A percentile compares a stretch with the other conserved stretches of the same genome.
These are phyloP conservation scores for Fragilaria radians DNA, from an alignment of 108 stramenopile species.

Conservation along the genomic window DNA sequence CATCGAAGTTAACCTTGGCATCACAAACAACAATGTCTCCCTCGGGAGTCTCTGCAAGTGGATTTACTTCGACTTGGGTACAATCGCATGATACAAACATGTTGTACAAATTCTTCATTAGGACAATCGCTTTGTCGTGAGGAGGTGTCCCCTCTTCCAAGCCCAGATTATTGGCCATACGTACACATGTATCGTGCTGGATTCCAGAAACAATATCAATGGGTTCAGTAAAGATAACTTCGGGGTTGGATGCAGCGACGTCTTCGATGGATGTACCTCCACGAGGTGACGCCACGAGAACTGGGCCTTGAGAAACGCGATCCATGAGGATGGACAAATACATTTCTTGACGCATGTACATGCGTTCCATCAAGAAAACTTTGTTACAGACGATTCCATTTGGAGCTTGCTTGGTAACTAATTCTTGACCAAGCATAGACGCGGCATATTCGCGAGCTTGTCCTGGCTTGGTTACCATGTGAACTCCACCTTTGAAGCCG, in stretches of 20 bases:
- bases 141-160: conserved; percentile 22
- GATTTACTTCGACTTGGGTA: conserved; percentile 92
- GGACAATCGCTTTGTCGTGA: conserved; percentile 35
- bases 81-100: conserved; percentile 77
- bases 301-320: conserved; percentile 69
- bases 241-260: conserved; percentile 62
- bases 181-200: conserved; percentile 43
- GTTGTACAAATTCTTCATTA: conserved; percentile 75
- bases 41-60: conserved; percentile 73
- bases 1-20: conserved; percentile 93
- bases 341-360: conserved; percentile 75
- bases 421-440: conserved; percentile 52
- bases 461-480: conserved; percentile 43
- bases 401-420: conserved; percentile 77
- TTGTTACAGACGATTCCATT: conserved; percentile 72
- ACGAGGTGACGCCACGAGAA: conserved; percentile 62
- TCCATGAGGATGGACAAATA: conserved; percentile 87
- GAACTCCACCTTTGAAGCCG: conserved; percentile 66
- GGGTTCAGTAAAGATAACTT: conserved; percentile 67
- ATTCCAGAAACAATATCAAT: conserved; percentile 79
- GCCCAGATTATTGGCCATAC: conserved; percentile 50
- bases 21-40: conserved; percentile 71
- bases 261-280: conserved; percentile 88
- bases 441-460: conserved; percentile 34
- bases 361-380: conserved; percentile 66